phyloP scores from a whole-genome alignment of 2,329 filamentous ascomycete genomes.

The Exophiala dermatitidis region DNA sequence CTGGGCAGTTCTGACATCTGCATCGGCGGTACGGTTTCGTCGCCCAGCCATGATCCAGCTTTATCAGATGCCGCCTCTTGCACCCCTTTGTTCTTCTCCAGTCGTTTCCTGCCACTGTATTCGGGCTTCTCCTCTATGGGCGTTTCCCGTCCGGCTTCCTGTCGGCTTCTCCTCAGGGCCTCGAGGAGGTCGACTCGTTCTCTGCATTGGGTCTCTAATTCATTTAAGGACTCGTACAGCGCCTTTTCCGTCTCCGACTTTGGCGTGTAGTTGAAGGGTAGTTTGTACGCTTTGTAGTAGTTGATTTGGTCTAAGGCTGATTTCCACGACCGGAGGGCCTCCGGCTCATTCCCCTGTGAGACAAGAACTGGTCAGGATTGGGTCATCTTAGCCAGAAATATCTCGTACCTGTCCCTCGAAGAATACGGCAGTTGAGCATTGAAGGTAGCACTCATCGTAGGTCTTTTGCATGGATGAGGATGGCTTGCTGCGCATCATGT shows the following conservation, averaged over 20 bases:
- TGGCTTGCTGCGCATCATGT: conserved; percentile 50
- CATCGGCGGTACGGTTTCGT: conserved; percentile 73
- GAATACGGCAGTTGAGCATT: conserved; percentile 91
- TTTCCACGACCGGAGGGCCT: conserved; percentile 86
- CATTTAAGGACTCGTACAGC: conserved; percentile 69
- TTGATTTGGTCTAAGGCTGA: conserved; percentile 81
- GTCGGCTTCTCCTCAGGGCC: conserved; percentile 61
- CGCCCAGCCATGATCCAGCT: conserved; percentile 57
- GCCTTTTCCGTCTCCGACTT: conserved; percentile 77
- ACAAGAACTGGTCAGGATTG: not conserved
- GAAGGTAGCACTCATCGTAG: conserved; percentile 92
- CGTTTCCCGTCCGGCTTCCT: conserved; percentile 31
- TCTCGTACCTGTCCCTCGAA: conserved; percentile 76
- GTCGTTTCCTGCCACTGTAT: conserved; percentile 15
- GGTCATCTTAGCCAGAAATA: not conserved
- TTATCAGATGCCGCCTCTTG: conserved; percentile 15
- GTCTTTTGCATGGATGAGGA: conserved; percentile 84
- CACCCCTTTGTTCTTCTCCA: conserved; percentile 23
- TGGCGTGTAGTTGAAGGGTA: conserved; percentile 61
- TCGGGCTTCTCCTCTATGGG: conserved; percentile 21
- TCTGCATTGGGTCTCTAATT: conserved; percentile 85
- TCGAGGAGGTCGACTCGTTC: conserved; percentile 85
- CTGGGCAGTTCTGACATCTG: conserved; percentile 75
- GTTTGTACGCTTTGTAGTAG: conserved; percentile 71
- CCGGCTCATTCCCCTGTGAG: conserved; percentile 73